A percentile compares a stretch with the other conserved stretches of the same genome.
Conservation (phyloP, 169 alveolate species). For the Plasmodium chabaudi region DNA sequence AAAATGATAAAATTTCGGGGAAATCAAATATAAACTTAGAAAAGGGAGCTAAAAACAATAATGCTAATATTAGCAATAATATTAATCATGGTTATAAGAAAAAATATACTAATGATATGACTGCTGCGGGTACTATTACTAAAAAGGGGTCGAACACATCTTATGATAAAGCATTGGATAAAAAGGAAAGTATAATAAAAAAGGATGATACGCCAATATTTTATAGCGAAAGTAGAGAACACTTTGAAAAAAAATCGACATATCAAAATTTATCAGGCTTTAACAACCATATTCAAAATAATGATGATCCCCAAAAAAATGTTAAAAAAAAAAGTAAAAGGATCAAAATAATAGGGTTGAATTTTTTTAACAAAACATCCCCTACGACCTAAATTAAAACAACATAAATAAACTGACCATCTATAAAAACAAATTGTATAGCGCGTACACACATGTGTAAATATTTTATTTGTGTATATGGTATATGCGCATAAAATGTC, state of each 20-base stretch:
- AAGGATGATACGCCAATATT: no score
- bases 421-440: no score
- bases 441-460: no score
- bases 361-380: not conserved
- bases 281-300: not conserved
- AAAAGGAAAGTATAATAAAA: no score
- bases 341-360: conserved; percentile 22
- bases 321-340: conserved; percentile 23
- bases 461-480: no score
- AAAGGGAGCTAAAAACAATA: not conserved
- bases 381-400: not conserved
- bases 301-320: conserved; percentile 3
- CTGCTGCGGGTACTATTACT: no score
- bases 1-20: no score
- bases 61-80: not conserved
- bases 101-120: no score
- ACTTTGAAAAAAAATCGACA: not conserved
- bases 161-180: conserved; percentile 6
- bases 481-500: not conserved
- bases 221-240: not conserved
- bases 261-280: conserved; percentile 8
- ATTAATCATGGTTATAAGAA: not conserved
- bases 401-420: not conserved
- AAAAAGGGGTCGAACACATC: conserved; percentile 13
- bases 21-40: no score